Evolutionary conservation across 345 rosid genomes (phyloP).

Genomic region (Eucalyptus marginata): DNA sequence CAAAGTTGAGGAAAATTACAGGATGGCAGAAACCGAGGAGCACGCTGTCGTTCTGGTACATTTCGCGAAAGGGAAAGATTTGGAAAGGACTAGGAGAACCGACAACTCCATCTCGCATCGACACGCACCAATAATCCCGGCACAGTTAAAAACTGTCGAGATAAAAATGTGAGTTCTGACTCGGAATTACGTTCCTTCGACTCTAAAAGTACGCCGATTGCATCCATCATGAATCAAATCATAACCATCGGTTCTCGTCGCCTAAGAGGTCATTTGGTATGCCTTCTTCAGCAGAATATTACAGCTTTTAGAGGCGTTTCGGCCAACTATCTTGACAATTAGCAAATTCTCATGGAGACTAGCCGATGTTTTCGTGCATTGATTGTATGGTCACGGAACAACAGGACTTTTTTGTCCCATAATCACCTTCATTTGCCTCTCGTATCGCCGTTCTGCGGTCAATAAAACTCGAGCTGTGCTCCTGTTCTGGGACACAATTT

Average conservation of each 20-base stretch:
- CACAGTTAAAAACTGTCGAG: neutral
- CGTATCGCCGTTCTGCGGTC: neutral
- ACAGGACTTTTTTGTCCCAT: neutral
- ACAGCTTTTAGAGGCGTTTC: neutral
- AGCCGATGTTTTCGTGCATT: neutral
- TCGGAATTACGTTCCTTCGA: accelerated
- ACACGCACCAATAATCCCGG: neutral
- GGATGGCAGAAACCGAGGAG: neutral
- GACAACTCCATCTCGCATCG: neutral
- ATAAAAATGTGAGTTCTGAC: neutral
- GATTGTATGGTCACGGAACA: neutral
- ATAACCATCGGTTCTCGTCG: neutral
- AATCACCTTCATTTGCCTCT: neutral
- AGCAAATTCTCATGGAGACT: neutral
- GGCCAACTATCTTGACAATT: accelerated
- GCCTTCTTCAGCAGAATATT: neutral
- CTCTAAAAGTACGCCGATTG: neutral
- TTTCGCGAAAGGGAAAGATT: neutral
- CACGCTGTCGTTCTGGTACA: neutral
- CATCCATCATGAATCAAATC: neutral
- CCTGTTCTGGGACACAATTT: neutral
- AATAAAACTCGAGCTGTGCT: neutral
- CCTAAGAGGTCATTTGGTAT: neutral
- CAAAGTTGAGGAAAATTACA: neutral
- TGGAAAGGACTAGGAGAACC: neutral